phyloP scores from a whole-genome alignment of 768 basidiomycete species.

The Trametes cubensis region DNA sequence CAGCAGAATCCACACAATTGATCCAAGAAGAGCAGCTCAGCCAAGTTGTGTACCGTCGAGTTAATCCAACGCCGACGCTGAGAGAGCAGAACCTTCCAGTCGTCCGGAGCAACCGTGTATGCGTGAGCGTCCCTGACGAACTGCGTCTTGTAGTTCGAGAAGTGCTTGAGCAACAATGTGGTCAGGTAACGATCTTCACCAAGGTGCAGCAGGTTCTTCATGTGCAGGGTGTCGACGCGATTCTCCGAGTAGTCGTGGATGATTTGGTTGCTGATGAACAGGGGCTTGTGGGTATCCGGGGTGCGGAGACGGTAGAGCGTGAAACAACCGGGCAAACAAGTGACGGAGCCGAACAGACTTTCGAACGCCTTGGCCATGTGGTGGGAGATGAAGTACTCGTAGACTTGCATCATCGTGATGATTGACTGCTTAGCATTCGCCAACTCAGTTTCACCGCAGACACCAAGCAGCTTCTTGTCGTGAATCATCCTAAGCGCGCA shows the following conservation, averaged over 20 bases:
- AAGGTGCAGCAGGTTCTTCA: conserved; percentile 97
- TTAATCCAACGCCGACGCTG: conserved; percentile 99
- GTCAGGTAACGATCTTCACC: conserved; percentile 99
- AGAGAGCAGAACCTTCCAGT: conserved; percentile 91
- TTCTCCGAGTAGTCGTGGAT: conserved; percentile 94
- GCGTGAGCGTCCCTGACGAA: conserved; percentile 95
- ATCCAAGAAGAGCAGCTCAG: conserved; percentile 89
- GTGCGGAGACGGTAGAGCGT: conserved; percentile 95
- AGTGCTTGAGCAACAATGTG: conserved; percentile 93
- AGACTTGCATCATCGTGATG: conserved; percentile 99
- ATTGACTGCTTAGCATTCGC: conserved; percentile 94
- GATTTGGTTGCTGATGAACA: conserved; percentile 89
- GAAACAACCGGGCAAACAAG: conserved; percentile 99
- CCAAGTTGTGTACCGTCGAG: conserved; percentile 96
- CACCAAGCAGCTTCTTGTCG: conserved; percentile 91
- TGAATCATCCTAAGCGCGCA: conserved; percentile 79
- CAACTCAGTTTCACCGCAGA: conserved; percentile 93
- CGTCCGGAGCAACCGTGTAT: conserved; percentile 92
- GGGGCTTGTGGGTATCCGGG: conserved; percentile 92
- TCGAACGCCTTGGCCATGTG: conserved; percentile 99
- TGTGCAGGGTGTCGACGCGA: conserved; percentile 94
- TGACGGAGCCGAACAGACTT: conserved; percentile 94
- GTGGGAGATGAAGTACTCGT: conserved; percentile 99
- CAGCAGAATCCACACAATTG: conserved; percentile 96
- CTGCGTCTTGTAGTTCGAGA: conserved; percentile 91